Base-by-base conservation (phyloP, 2,329 filamentous ascomycete genomes). In the Nigrospora osmanthi region DNA sequence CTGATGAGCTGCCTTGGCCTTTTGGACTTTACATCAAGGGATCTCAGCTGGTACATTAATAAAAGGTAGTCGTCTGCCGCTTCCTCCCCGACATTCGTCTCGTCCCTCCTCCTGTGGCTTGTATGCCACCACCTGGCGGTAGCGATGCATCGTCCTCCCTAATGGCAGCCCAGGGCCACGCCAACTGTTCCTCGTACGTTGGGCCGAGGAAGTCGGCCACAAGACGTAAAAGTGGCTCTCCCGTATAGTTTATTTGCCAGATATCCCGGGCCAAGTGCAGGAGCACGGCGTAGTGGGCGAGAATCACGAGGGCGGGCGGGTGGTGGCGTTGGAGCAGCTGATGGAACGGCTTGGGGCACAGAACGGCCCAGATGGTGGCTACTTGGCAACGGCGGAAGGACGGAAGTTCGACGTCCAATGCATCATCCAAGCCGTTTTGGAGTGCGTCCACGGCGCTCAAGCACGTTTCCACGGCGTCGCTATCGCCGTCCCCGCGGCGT, bases 351-450 rank as follows among this genome's bases (percentile, higher is more conserved):
- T n/a, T 32, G 6, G 39, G 15, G 11, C 31, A 23, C 16, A 31
- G 30, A 19, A 35, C 32, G 14, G 31, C 17, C 32, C 40, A 42
- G 13, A 33, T 23, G 17, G 28, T 19, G 1, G 32, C 34, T 33
- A 28, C 35, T 10, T 40, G 23, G 28, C 17, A 12, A 4, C 31
- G 28, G 23, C 23, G 38, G 23, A 14, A 30, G 6, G 28, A n/a
- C n/a, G 12, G 33, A 4, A 35, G n/a, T 15, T 35, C 33, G 33
- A 13, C 33, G 10, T 13, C 15, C 6, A 23, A 15, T 6, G n/a
- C 16, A 11, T 51, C 54, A 39, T 59, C 55, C 11, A 59, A 47
- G 1, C 53, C 56, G 16, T 53, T 46, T 43, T 60, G 54, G 28
- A 60, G 38, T 36, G 51, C 57, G 3, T 50, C 34, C 15, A 64